Evolutionary conservation across 345 rosid species (phyloP), one percentile per base, ranked within the genome.

Genomic region (Anastatica hierochuntica): DNA sequence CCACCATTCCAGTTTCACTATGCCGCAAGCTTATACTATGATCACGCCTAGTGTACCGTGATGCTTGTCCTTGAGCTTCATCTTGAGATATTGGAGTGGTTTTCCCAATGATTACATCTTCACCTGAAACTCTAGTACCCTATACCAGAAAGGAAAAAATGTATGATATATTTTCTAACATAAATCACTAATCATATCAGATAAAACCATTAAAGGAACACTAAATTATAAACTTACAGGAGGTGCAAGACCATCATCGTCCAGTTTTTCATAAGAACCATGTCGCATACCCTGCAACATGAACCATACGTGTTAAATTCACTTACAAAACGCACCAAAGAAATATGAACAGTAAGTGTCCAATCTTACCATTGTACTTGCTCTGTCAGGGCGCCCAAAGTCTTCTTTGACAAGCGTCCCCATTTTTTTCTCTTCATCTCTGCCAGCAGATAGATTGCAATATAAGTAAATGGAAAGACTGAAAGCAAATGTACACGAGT

Each of bases 391-490:
- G 42, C 85, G 92, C 12, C 96, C 96, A 58, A 92, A 92, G 73
- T 88, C 96, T 71, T 92, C 98, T 77, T 88, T 88, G 54, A 92
- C 94, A 48, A 92, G 96, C 8, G 96, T 88, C 19, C 98, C 98
- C 96, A 88, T 92, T 73, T 88, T 88, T 78, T 88, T 88, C 82
- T 92, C 98, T 75, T 84, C 96, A 52, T 92, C 98, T 69, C 98
- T 92, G 38, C 38, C 67, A 40, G 15, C 35, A 48, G 48, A 38
- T 17, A 52, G 7, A 34, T 53, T 36, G 43, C 45, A 45, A 39
- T 14, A 10, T 47, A 31, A 40, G 55, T 18, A 42, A 46, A 10
- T 29, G 34, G 42, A 27, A 38, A 49, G 51, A 40, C 18, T 8
- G 3, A 33, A 40, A 41, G 56, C 24, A 33, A 46, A 45, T 15